A percentile compares a stretch with the other conserved stretches of the same genome.
These are phyloP conservation scores for Skeletonema potamos DNA, from an alignment of 108 stramenopile genomes.

Conservation along the genomic window DNA sequence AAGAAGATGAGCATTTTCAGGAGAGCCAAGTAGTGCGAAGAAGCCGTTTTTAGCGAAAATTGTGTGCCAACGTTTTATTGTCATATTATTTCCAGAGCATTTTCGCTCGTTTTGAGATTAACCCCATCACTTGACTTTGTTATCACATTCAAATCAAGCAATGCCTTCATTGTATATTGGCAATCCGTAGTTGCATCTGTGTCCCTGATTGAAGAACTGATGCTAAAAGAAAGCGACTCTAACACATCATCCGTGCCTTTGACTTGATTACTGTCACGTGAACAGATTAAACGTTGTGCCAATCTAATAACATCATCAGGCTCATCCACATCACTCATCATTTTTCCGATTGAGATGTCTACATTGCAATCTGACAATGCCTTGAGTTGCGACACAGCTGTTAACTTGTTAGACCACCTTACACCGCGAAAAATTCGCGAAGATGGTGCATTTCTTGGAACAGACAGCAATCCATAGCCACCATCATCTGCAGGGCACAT, in stretches of 20 bases:
- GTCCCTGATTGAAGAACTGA: neutral
- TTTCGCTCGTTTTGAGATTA: neutral
- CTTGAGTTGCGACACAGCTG: slow-evolving; percentile 81
- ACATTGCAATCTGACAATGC: slow-evolving; percentile 72
- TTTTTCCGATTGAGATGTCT: slow-evolving; percentile 49
- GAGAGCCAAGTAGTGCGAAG: neutral
- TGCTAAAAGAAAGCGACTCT: neutral
- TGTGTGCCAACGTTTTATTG: neutral
- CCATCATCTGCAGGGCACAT: slow-evolving; percentile 85
- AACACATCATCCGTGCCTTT: neutral
- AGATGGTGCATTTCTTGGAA: slow-evolving; percentile 57
- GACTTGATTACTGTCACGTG: neutral
- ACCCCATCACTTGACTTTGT: neutral
- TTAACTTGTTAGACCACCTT: slow-evolving; percentile 73
- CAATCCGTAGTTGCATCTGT: neutral
- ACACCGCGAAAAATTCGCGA: slow-evolving; percentile 51
- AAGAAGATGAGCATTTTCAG: neutral
- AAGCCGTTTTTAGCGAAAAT: neutral
- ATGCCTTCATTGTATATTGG: slow-evolving; percentile 5
- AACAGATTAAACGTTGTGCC: slow-evolving; percentile 8
- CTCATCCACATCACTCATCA: slow-evolving; percentile 87
- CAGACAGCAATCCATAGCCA: slow-evolving; percentile 83
- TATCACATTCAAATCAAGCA: slow-evolving; percentile 10
- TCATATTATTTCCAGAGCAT: neutral
- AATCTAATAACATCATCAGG: slow-evolving; percentile 62